Conservation (phyloP, 768 basidiomycete genomes). For the Russula emetica region DNA sequence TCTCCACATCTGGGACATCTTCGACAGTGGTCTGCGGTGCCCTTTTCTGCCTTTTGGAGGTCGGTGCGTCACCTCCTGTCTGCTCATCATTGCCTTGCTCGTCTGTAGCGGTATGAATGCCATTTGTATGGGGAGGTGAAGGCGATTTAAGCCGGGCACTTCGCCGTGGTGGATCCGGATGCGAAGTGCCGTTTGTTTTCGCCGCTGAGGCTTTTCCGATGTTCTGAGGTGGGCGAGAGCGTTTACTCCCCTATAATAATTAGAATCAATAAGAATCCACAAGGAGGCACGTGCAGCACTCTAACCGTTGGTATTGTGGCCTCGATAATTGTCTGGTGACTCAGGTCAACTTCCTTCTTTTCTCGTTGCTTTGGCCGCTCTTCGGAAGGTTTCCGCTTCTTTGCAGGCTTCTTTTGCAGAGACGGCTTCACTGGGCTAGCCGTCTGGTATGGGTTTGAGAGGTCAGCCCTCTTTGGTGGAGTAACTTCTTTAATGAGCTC, state of each 20-base stretch:
- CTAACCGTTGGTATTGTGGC: conserved; percentile 58
- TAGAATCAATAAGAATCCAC: conserved; percentile 16
- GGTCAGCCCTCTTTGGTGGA: conserved; percentile 56
- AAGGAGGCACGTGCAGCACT: conserved; percentile 40
- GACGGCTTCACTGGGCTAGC: conserved; percentile 58
- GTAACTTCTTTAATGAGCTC: conserved; percentile 69
- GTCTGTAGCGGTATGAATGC: conserved; percentile 7
- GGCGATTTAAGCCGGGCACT: conserved; percentile 30
- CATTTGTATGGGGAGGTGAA: conserved; percentile 21
- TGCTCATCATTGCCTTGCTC: conserved; percentile 36
- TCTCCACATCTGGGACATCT: conserved; percentile 37
- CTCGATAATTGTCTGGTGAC: conserved; percentile 69
- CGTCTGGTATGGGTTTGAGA: conserved; percentile 75
- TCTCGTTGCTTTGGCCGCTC: conserved; percentile 21
- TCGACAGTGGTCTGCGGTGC: conserved; percentile 29
- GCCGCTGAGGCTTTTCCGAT: conserved; percentile 39
- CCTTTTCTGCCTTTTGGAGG: conserved; percentile 49
- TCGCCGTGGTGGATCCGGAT: conserved; percentile 27
- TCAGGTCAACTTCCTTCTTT: conserved; percentile 34
- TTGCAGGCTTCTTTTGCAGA: conserved; percentile 29
- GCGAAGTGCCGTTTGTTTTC: conserved; percentile 24
- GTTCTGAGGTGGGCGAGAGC: conserved; percentile 64
- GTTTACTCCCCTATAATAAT: conserved; percentile 61
- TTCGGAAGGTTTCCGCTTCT: conserved; percentile 33
- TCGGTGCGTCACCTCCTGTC: conserved; percentile 38